These are phyloP conservation scores for Lipomyces anomalus DNA, from an alignment of 805 yeast genomes.

Conservation along the genomic window DNA sequence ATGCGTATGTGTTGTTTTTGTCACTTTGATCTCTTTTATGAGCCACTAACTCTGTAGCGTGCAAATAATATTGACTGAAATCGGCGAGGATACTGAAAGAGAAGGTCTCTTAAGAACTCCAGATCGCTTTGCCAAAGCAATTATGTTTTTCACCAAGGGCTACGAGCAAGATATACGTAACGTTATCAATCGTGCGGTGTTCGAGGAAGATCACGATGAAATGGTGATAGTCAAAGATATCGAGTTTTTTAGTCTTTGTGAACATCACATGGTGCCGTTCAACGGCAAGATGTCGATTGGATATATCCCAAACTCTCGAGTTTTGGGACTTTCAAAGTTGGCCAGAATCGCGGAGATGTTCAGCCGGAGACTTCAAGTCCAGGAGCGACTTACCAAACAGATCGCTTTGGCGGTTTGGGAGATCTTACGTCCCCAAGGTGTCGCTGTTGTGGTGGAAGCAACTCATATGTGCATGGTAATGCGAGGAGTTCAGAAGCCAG, in stretches of 20 bases:
- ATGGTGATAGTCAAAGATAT: constrained; percentile 97
- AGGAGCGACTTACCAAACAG: constrained; percentile 93
- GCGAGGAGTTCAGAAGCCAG: constrained; percentile 94
- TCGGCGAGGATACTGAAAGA: constrained; percentile 85
- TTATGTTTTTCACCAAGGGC: constrained; percentile 93
- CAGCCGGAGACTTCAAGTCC: constrained; percentile 93
- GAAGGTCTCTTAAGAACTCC: constrained; percentile 94
- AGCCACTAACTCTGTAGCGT: no score
- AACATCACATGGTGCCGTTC: constrained; percentile 96
- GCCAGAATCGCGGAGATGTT: constrained; percentile 98
- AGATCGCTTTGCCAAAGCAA: constrained; percentile 91
- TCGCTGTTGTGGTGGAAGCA: constrained; percentile 97
- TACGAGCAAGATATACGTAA: constrained; percentile 90
- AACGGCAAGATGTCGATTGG: constrained; percentile 96
- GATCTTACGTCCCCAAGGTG: constrained; percentile 89
- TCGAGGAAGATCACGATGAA: constrained; percentile 97
- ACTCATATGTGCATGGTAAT: constrained; percentile 99
- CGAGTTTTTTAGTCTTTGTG: constrained; percentile 87
- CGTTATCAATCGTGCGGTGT: constrained; percentile 89
- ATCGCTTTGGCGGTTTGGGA: constrained; percentile 94
- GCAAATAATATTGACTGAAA: constrained; percentile 58
- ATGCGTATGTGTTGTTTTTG: no score
- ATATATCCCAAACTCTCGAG: constrained; percentile 92
- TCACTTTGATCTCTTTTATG: no score
- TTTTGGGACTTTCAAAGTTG: constrained; percentile 83